Conservation (phyloP, 2,329 filamentous ascomycete species). For the Beauveria sp. region DNA sequence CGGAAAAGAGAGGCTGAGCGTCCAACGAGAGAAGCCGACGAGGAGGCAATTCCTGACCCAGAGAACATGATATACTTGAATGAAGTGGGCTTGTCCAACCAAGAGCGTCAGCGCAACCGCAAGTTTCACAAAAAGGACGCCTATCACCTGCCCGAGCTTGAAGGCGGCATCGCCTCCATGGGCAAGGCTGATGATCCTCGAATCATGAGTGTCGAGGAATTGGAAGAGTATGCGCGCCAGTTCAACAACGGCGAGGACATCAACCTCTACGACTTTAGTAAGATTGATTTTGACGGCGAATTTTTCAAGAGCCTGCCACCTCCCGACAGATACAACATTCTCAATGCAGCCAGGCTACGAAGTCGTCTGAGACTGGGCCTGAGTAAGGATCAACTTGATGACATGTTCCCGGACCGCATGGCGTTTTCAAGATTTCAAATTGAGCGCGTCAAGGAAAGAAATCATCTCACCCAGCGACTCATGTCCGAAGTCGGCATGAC, state of each 20-base stretch:
- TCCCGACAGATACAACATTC: slow-evolving; percentile 89
- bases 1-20: slow-evolving; percentile 42
- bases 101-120: slow-evolving; percentile 65
- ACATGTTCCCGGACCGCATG: slow-evolving; percentile 97
- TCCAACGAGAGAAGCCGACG: slow-evolving; percentile 37
- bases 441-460: slow-evolving; percentile 83
- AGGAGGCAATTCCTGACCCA: slow-evolving; percentile 59
- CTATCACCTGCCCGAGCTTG: slow-evolving; percentile 86
- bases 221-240: slow-evolving; percentile 88
- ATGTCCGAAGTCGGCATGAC: slow-evolving; percentile 94
- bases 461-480: slow-evolving; percentile 85
- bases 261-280: slow-evolving; percentile 89
- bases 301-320: slow-evolving; percentile 91
- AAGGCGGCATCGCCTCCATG: slow-evolving; percentile 74
- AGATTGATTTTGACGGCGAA: slow-evolving; percentile 93
- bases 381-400: slow-evolving; percentile 90
- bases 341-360: slow-evolving; percentile 84
- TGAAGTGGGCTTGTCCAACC: slow-evolving; percentile 73
- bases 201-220: slow-evolving; percentile 91
- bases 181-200: slow-evolving; percentile 84
- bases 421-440: slow-evolving; percentile 96
- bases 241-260: slow-evolving; percentile 91
- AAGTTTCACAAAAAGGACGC: slow-evolving; percentile 88
- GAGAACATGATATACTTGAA: slow-evolving; percentile 79
- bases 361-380: slow-evolving; percentile 91